A percentile compares a stretch with the other conserved stretches of the same genome.
Evolutionary conservation across 2,329 filamentous ascomycete genomes (phyloP).

Genomic region (Monilinia vaccinii-corymbosi): DNA sequence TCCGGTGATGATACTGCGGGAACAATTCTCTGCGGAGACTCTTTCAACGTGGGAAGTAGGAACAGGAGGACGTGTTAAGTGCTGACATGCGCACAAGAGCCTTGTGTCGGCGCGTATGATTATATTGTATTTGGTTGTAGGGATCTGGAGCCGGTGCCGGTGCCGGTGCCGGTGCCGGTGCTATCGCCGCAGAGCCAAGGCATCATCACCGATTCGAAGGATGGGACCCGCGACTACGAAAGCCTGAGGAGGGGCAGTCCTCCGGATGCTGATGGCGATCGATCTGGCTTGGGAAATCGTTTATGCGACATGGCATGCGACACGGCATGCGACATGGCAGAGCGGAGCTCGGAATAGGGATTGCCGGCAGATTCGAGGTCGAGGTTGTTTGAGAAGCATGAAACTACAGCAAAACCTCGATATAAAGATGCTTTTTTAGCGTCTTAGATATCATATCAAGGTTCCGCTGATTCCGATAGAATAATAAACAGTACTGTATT

Average conservation of each 20-base stretch:
- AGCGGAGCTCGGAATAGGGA: not conserved
- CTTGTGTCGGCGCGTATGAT: not conserved
- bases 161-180: not conserved
- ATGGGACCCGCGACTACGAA: not conserved
- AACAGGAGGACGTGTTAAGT: not conserved
- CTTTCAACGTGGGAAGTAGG: not conserved
- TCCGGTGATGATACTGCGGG: not conserved
- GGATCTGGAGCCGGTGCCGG: not conserved
- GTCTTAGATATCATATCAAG: too few species aligned
- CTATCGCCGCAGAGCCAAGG: not conserved
- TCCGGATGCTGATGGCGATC: not conserved
- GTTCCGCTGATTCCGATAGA: too few species aligned
- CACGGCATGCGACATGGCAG: not conserved
- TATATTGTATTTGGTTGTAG: not conserved
- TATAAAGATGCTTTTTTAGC: too few species aligned
- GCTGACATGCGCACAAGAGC: not conserved
- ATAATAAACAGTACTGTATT: too few species aligned
- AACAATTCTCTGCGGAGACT: not conserved
- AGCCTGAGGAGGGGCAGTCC: not conserved
- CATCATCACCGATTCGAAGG: not conserved
- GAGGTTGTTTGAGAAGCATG: too few species aligned
- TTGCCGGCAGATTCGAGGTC: not conserved
- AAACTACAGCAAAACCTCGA: too few species aligned
- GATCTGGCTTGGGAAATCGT: not conserved
- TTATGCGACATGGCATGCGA: not conserved